Percentiles rank a stretch among this genome's conserved stretches.
phyloP scores from a whole-genome alignment of 192 early-diverging fungal species.

The Phlyctochytrium planicorne region DNA sequence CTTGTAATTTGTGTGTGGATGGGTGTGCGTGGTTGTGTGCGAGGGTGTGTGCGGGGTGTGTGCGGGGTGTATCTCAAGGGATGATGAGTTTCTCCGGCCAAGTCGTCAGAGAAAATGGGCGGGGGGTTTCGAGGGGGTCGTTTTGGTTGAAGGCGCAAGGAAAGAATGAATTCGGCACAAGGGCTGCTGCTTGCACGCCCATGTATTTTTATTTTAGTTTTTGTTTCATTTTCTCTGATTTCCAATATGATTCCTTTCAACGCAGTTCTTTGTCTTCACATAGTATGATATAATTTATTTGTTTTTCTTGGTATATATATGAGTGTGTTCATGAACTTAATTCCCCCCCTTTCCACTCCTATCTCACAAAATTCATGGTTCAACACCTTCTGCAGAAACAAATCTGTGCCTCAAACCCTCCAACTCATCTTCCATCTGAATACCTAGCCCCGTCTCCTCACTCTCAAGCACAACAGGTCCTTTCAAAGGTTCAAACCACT shows the following conservation, averaged over 20 bases:
- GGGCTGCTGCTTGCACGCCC: too few species aligned
- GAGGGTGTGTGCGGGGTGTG: not conserved
- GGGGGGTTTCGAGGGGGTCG: not conserved
- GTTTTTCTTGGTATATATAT: not conserved
- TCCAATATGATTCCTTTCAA: not conserved
- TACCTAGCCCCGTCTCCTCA: too few species aligned
- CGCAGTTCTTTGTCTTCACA: not conserved
- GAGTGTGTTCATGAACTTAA: not conserved
- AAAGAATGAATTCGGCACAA: too few species aligned
- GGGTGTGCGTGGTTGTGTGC: not conserved
- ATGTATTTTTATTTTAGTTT: not conserved
- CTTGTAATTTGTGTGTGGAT: not conserved
- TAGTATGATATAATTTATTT: conserved; percentile 4
- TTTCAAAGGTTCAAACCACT: not conserved
- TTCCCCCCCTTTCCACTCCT: too few species aligned
- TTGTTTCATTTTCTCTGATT: not conserved
- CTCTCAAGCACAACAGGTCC: too few species aligned
- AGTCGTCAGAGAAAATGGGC: too few species aligned
- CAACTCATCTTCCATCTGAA: too few species aligned
- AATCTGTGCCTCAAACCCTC: too few species aligned
- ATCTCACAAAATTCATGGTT: too few species aligned
- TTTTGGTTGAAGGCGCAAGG: too few species aligned
- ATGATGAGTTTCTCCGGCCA: too few species aligned
- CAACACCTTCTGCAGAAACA: too few species aligned
- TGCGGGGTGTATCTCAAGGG: not conserved